These are phyloP conservation scores for Cryptomeria japonica DNA, from an alignment of 75 land plant species.

Conservation along the genomic window DNA sequence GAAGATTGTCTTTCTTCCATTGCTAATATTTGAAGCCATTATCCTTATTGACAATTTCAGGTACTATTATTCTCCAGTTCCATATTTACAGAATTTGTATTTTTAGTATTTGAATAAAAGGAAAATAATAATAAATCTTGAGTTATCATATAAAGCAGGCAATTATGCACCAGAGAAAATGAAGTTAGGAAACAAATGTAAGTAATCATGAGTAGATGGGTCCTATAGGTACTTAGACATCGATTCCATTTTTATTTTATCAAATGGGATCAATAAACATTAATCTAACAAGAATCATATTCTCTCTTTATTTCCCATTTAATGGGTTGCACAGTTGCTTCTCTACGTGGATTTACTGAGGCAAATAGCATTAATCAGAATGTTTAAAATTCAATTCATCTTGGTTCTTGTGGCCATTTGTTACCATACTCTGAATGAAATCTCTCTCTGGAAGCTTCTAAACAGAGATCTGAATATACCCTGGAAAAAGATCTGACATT, in stretches of 20 bases:
- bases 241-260: background rate
- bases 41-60: conserved; percentile 90
- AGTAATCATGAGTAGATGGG: background rate
- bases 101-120: background rate
- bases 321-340: background rate
- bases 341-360: background rate
- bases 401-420: background rate
- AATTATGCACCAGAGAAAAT: background rate
- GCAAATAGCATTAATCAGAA: background rate
- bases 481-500: background rate
- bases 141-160: background rate
- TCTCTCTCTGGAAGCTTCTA: background rate
- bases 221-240: background rate
- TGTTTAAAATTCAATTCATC: background rate
- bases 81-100: background rate
- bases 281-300: background rate
- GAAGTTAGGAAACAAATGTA: background rate
- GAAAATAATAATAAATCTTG: background rate
- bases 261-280: background rate
- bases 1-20: conserved; percentile 89
- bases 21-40: conserved; percentile 65
- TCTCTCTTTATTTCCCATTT: background rate
- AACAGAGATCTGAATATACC: background rate
- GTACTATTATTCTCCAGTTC: conserved; percentile 32
- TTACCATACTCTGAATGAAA: background rate